Evolutionary conservation across 1,139 yeast genomes (phyloP).

Genomic region (Ogataea hybrid): DNA sequence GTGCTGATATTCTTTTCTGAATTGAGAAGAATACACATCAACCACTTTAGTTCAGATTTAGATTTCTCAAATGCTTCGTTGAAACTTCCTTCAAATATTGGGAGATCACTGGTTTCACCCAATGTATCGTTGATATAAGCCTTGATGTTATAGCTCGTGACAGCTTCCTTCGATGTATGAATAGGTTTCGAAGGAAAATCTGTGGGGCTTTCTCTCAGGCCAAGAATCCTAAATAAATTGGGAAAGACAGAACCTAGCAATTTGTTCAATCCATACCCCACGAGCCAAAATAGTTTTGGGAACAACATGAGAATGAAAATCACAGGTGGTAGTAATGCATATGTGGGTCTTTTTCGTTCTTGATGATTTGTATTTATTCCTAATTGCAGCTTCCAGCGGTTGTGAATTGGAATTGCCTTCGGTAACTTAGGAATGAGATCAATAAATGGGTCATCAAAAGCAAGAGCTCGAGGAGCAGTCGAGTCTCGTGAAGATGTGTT

Average conservation of each 20-base stretch:
- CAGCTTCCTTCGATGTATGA: slow-evolving; percentile 23
- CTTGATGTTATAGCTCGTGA: slow-evolving; percentile 20
- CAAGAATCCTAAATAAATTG: slow-evolving; percentile 31
- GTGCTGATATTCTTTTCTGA: slow-evolving; percentile 33
- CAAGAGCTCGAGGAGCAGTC: slow-evolving; percentile 16
- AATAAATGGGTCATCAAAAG: slow-evolving; percentile 36
- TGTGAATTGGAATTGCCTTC: slow-evolving; percentile 38
- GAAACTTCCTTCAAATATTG: slow-evolving; percentile 36
- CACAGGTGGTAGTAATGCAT: slow-evolving; percentile 31
- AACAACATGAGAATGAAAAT: slow-evolving; percentile 46
- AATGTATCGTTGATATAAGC: slow-evolving; percentile 20
- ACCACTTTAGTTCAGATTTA: slow-evolving; percentile 44
- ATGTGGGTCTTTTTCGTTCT: slow-evolving; percentile 3
- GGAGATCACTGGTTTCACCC: slow-evolving; percentile 28
- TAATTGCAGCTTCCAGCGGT: slow-evolving; percentile 34
- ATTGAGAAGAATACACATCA: slow-evolving; percentile 42
- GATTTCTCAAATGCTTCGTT: slow-evolving; percentile 44
- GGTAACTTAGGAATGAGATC: slow-evolving; percentile 35
- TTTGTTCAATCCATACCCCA: slow-evolving; percentile 37
- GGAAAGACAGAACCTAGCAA: slow-evolving; percentile 34
- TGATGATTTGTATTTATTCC: slow-evolving; percentile 21
- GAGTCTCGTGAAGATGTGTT: slow-evolving; percentile 2
- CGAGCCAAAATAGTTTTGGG: slow-evolving; percentile 40
- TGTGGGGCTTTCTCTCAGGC: slow-evolving; percentile 30
- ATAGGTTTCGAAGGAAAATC: slow-evolving; percentile 34